Base-by-base conservation (phyloP, 345 rosid species). In the Populus euphratica region DNA sequence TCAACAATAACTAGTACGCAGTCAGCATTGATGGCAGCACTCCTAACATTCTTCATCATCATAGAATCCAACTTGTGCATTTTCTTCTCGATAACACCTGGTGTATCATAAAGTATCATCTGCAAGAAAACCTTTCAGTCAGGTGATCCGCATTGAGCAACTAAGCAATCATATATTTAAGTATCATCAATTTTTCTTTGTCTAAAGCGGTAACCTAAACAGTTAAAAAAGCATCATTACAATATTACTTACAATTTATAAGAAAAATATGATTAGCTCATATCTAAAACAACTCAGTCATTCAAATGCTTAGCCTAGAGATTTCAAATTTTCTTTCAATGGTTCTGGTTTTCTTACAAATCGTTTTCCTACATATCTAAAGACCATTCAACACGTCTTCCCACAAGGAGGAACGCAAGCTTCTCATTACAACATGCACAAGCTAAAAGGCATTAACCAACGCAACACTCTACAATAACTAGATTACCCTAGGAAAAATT, bases 21-120 rank as follows among this genome's bases (percentile, higher is more conserved):
- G 31, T 96, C 97, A 1, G 98, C 99, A 79, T 92, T 90, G 73
- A 89, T 54, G 23, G 93, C 91, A 82, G 99, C 99, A 83, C 88
- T 93, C 18, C 97, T 87, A 18, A 95, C 97, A 86, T 91, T 95
- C 88, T 88, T 93, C 99, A 95, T 93, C 99, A 93, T 95, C 99
- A 95, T 95, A 59, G 96, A 80, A 80, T 95, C 99, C 91, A 95
- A 86, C 87, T 92, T 95, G 78, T 93, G 98, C 94, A 95, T 87
- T 83, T 92, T 89, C 93, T 88, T 93, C 92, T 89, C 91, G 72
- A 95, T 93, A 16, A 95, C 93, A 80, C 99, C 98, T 68, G 98
- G 99, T 2, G 99, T 95, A 56, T 93, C 99, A 76, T 86, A 95
- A 59, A 95, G 92, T 86, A 93, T 83, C 91, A 95, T 91, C 98